Evolutionary conservation across 164 flowering plant genomes (phyloP).

Genomic region (Amborella trichopoda): DNA sequence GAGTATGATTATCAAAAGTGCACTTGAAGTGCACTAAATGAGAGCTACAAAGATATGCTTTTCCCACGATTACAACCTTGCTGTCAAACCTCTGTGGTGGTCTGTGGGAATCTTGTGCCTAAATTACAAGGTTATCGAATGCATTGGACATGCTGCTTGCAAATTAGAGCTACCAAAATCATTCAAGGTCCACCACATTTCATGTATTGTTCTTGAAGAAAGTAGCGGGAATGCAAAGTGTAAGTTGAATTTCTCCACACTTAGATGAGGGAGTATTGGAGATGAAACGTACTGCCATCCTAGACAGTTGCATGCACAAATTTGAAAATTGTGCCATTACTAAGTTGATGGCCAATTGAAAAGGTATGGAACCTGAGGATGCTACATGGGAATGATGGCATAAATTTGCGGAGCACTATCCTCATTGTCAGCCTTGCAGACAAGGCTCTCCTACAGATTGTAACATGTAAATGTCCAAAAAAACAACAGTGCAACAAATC

Average conservation of each 20-base stretch:
- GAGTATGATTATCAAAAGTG: too few species aligned
- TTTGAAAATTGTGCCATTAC: not conserved
- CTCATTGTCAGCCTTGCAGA: too few species aligned
- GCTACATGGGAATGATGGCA: not conserved
- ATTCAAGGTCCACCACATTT: slow-evolving; percentile 1
- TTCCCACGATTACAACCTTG: not conserved
- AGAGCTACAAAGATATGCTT: too few species aligned
- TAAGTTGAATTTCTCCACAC: not conserved
- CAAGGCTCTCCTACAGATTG: too few species aligned
- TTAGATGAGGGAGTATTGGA: not conserved
- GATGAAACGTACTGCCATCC: not conserved
- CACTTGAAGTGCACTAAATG: too few species aligned
- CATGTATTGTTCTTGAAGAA: slow-evolving; percentile 2
- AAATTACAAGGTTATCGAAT: not conserved
- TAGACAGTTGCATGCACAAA: not conserved
- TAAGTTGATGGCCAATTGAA: not conserved
- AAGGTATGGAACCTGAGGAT: not conserved
- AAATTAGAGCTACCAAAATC: not conserved
- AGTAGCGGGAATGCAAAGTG: not conserved
- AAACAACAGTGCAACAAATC: too few species aligned
- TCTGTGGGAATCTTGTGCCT: not conserved
- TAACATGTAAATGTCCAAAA: too few species aligned
- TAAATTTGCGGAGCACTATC: too few species aligned
- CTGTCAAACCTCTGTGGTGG: not conserved
- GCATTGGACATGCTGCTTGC: not conserved